Conservation (phyloP, 1,284 basidiomycete genomes). For the Lignosus rhinocerotis region DNA sequence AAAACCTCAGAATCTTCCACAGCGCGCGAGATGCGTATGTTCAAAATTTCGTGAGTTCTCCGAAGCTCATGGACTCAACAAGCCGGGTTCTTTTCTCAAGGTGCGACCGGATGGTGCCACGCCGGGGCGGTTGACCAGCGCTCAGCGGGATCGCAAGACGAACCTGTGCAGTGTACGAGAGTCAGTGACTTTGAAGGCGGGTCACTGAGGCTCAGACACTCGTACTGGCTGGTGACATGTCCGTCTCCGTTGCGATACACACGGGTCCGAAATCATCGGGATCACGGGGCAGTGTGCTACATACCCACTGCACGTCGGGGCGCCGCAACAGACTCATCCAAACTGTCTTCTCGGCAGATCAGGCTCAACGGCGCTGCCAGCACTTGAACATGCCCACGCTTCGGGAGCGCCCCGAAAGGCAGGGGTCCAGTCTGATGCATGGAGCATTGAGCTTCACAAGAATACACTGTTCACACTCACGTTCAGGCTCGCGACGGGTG, state of each 20-base stretch:
- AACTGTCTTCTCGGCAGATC: too few species aligned
- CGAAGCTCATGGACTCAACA: neutral
- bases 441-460: too few species aligned
- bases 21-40: neutral
- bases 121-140: too few species aligned
- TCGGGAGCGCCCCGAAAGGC: neutral
- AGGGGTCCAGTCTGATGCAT: neutral
- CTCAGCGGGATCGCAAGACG: too few species aligned
- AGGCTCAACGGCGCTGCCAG: too few species aligned
- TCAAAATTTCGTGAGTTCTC: neutral
- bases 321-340: neutral
- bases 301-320: neutral
- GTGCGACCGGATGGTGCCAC: too few species aligned
- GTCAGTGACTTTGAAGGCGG: too few species aligned
- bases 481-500: neutral
- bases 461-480: too few species aligned
- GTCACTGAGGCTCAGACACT: neutral
- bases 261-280: slow-evolving; percentile 2
- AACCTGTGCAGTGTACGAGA: too few species aligned
- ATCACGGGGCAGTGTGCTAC: neutral
- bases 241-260: neutral
- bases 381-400: too few species aligned
- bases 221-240: neutral
- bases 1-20: neutral
- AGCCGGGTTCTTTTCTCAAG: too few species aligned